Percentiles rank a stretch among this genome's conserved stretches.
These are phyloP conservation scores for Fusarium tuaranense DNA, from an alignment of 2,329 filamentous ascomycete species.

Conservation along the genomic window DNA sequence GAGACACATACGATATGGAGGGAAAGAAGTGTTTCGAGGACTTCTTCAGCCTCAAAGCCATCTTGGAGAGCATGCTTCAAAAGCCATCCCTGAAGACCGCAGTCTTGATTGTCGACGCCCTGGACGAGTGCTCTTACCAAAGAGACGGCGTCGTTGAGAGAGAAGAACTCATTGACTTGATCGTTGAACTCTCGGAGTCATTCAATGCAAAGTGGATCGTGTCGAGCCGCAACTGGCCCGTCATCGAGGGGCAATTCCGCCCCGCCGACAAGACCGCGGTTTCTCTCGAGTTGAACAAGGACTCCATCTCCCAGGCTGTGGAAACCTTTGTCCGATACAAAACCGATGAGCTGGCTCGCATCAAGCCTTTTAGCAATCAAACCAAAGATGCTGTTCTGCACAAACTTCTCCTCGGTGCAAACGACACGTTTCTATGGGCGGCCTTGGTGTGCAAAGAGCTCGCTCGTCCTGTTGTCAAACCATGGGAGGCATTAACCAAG, in stretches of 20 bases:
- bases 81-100: constrained; percentile 17
- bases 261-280: constrained; percentile 50
- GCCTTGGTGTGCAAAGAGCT: constrained; percentile 40
- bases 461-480: neutral
- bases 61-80: constrained; percentile 54
- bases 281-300: constrained; percentile 53
- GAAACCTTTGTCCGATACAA: constrained; percentile 50
- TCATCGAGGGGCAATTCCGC: constrained; percentile 50
- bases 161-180: constrained; percentile 47
- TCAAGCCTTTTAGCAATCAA: constrained; percentile 20
- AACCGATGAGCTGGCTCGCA: constrained; percentile 44
- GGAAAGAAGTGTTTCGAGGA: constrained; percentile 54
- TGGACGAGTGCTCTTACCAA: constrained; percentile 56
- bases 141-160: constrained; percentile 3
- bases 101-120: constrained; percentile 58
- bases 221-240: constrained; percentile 52
- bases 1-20: constrained; percentile 47
- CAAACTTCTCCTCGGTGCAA: constrained; percentile 47
- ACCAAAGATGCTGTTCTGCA: constrained; percentile 12
- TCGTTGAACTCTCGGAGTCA: constrained; percentile 7
- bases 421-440: constrained; percentile 50
- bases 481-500: constrained; percentile 18
- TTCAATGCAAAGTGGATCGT: constrained; percentile 54
- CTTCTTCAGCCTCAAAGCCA: constrained; percentile 50
- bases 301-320: constrained; percentile 50